Conservation (phyloP, 352 stramenopile genomes). For the Globisporangium camurandrum region DNA sequence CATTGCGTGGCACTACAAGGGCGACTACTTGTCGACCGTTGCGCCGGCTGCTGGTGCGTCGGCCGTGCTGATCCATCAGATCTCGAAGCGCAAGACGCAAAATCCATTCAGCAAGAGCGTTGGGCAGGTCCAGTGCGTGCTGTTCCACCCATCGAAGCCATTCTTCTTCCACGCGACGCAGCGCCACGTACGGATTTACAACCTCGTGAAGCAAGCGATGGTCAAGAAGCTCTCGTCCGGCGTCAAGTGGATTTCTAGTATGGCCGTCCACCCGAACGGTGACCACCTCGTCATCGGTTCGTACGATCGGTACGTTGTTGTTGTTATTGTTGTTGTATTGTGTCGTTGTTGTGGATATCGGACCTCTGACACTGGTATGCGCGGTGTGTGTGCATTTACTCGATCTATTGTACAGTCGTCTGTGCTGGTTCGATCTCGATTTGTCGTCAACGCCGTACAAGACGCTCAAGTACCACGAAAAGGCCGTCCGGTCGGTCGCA, state of each 20-base stretch:
- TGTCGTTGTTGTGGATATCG: neutral
- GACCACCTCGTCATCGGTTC: conserved; percentile 98
- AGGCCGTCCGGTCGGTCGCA: conserved; percentile 91
- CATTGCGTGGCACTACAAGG: conserved; percentile 97
- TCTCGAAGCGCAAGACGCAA: conserved; percentile 95
- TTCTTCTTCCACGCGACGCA: conserved; percentile 99
- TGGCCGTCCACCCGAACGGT: conserved; percentile 97
- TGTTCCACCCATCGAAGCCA: conserved; percentile 98
- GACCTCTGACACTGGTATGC: neutral
- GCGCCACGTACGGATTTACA: conserved; percentile 97
- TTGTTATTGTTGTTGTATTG: neutral
- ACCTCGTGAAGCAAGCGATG: conserved; percentile 97
- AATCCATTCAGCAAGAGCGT: conserved; percentile 96
- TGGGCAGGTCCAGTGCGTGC: conserved; percentile 90
- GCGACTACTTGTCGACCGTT: conserved; percentile 98
- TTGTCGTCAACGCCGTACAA: conserved; percentile 97
- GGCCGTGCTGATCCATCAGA: conserved; percentile 96
- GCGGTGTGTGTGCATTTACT: conserved; percentile 2
- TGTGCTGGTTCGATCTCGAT: conserved; percentile 99
- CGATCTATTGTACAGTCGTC: conserved; percentile 27
- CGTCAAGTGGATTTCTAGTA: conserved; percentile 98
- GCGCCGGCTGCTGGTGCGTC: conserved; percentile 82
- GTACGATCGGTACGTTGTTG: conserved; percentile 87
- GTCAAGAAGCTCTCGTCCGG: conserved; percentile 97
- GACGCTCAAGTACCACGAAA: conserved; percentile 98